Conservation (phyloP, 768 basidiomycete species). For the Auricularia sp. region DNA sequence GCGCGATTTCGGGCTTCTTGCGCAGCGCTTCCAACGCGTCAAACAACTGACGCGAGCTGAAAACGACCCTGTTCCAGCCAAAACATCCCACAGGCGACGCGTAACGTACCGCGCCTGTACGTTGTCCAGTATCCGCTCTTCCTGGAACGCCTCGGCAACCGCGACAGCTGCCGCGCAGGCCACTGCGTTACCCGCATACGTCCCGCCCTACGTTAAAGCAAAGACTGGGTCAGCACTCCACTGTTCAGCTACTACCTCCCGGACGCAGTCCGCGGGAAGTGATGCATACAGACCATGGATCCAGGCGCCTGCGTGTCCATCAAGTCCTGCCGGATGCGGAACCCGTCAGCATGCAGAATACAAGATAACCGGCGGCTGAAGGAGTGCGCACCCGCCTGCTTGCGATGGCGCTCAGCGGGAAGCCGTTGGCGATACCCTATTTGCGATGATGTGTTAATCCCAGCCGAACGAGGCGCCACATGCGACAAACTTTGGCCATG, state of each 20-base stretch:
- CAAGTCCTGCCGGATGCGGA: slow-evolving; percentile 44
- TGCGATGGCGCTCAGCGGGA: slow-evolving; percentile 83
- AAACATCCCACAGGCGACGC: not conserved
- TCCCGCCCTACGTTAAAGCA: slow-evolving; percentile 49
- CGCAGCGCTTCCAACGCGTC: slow-evolving; percentile 45
- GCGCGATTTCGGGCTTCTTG: slow-evolving; percentile 37
- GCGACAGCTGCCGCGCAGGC: slow-evolving; percentile 86
- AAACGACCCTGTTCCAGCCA: slow-evolving; percentile 4
- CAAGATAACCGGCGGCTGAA: not conserved
- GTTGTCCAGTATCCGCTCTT: slow-evolving; percentile 76
- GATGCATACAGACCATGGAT: slow-evolving; percentile 44
- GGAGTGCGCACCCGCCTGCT: slow-evolving; percentile 23
- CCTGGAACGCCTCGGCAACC: slow-evolving; percentile 61
- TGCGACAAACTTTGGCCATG: slow-evolving; percentile 60
- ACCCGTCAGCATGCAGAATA: not conserved
- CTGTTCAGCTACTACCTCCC: not conserved
- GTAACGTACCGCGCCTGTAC: slow-evolving; percentile 52
- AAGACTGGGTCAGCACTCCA: not conserved
- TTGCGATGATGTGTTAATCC: too few species aligned
- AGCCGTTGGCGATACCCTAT: slow-evolving; percentile 81
- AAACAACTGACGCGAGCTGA: slow-evolving; percentile 66
- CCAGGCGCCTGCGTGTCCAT: slow-evolving; percentile 72
- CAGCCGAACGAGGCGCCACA: not conserved
- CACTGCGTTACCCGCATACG: slow-evolving; percentile 88
- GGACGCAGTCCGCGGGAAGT: not conserved